A percentile compares a stretch with the other conserved stretches of the same genome.
phyloP scores from a whole-genome alignment of 345 rosid species.

The Dipteronia dyeriana region DNA sequence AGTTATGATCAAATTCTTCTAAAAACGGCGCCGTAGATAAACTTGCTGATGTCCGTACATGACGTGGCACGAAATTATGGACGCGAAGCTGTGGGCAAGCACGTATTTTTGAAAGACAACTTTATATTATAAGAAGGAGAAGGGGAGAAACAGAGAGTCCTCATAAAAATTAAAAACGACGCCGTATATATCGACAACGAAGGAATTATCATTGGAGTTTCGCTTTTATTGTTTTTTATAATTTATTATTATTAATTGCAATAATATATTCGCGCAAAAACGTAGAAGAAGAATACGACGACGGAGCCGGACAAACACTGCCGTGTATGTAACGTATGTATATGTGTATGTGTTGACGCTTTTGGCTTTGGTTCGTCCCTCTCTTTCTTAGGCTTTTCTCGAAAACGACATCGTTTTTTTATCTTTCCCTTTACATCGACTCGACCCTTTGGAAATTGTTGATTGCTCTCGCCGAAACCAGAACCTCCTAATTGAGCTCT shows the following conservation, averaged over 20 bases:
- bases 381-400: background rate
- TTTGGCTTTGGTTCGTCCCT: conserved; percentile 2
- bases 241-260: background rate
- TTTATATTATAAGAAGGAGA: too few species aligned
- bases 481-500: background rate
- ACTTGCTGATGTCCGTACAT: too few species aligned
- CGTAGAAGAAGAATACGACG: conserved; percentile 25
- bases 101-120: too few species aligned
- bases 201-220: background rate
- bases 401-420: conserved; percentile 13
- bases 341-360: background rate
- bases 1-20: too few species aligned
- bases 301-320: conserved; percentile 22
- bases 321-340: background rate
- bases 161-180: background rate
- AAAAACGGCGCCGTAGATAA: too few species aligned
- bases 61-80: too few species aligned
- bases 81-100: too few species aligned
- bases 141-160: too few species aligned
- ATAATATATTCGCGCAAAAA: background rate
- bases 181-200: background rate
- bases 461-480: background rate
- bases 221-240: background rate
- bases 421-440: background rate
- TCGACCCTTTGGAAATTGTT: background rate